These are phyloP conservation scores for Fusarium bulbicola DNA, from an alignment of 2,329 filamentous ascomycete species.

Conservation along the genomic window DNA sequence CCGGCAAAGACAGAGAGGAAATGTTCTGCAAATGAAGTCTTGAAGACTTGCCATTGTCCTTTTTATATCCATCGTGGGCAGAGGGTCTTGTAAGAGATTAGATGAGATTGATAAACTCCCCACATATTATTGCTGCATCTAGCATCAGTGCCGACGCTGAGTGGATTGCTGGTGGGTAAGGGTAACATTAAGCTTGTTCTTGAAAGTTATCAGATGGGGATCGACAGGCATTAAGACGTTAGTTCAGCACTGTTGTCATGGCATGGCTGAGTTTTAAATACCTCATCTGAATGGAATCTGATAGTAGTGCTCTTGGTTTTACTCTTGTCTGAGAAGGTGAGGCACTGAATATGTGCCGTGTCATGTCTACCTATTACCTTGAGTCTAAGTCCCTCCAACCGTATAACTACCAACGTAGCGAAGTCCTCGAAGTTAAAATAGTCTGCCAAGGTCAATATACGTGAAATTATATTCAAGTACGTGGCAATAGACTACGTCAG, in stretches of 20 bases:
- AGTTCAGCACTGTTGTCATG: background rate
- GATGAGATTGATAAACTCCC: conserved; percentile 38
- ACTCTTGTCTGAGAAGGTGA: background rate
- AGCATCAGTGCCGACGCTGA: conserved; percentile 12
- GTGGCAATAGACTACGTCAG: background rate
- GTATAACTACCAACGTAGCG: background rate
- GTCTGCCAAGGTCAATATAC: background rate
- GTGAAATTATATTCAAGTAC: background rate
- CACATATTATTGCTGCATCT: conserved; percentile 1
- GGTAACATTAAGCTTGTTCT: conserved; percentile 24
- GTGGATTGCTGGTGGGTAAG: conserved; percentile 29
- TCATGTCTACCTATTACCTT: background rate
- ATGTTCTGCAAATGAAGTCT: background rate
- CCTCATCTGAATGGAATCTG: background rate
- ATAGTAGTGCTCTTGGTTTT: background rate
- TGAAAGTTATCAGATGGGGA: conserved; percentile 8
- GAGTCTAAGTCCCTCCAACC: background rate
- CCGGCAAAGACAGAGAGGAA: background rate
- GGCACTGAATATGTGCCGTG: background rate
- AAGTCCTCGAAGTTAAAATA: background rate
- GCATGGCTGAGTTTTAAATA: background rate
- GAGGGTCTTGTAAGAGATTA: conserved; percentile 24
- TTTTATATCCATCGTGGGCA: background rate
- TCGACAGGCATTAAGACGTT: conserved; percentile 1
- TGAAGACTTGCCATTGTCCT: background rate